A percentile compares a stretch with the other conserved stretches of the same genome.
Evolutionary conservation across 1,284 basidiomycete species (phyloP).

Genomic region (Ganoderma multipileum): DNA sequence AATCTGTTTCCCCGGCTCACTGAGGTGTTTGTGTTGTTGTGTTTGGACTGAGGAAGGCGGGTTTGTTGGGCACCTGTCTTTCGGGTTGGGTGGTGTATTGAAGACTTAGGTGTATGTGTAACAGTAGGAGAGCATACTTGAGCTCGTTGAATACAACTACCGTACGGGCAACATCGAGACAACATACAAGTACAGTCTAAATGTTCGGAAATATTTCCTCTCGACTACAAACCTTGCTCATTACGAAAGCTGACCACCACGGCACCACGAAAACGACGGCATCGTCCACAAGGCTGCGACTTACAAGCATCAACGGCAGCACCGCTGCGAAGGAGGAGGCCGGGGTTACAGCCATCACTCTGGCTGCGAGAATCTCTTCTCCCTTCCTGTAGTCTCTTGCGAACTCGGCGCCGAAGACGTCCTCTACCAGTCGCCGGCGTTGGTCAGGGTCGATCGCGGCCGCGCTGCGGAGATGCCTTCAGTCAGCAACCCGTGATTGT

Average conservation of each 20-base stretch:
- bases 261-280: too few relatives aligned
- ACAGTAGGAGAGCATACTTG: neutral
- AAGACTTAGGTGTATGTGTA: neutral
- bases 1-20: neutral
- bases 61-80: neutral
- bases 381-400: conserved; percentile 3
- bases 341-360: neutral
- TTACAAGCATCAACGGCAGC: neutral
- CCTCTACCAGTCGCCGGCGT: neutral
- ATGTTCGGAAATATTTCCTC: too few relatives aligned
- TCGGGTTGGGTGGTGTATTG: neutral
- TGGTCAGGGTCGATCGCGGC: neutral
- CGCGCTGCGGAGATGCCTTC: neutral
- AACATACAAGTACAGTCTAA: too few relatives aligned
- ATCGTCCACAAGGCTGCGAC: neutral
- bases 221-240: too few relatives aligned
- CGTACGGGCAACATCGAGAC: neutral
- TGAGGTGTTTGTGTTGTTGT: neutral
- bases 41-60: neutral
- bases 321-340: neutral
- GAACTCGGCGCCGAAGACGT: conserved; percentile 4
- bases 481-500: neutral
- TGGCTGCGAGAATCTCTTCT: conserved; percentile 12
- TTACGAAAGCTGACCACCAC: too few relatives aligned
- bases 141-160: neutral